Evolutionary conservation across 257 asterid genomes (phyloP), one percentile per base, ranked within the genome.

Genomic region (Solanum pinnatisectum): DNA sequence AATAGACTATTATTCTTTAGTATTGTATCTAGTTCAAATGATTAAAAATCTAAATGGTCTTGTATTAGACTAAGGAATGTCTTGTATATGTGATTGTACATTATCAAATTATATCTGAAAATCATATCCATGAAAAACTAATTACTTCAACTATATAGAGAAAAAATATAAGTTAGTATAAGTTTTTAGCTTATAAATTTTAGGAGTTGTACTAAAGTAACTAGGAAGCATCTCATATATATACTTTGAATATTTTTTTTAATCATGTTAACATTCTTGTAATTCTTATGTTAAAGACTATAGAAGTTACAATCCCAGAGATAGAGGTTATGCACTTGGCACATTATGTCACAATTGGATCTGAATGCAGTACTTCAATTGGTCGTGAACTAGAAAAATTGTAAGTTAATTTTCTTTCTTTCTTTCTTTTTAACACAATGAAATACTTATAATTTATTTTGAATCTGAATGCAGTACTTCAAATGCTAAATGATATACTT

Each of bases 301-400:
- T 94, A 71, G 95, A 96, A 71, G 97, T 95, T 88, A 96, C 98
- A 10, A 11, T 96, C 37, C 99, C 99, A 9, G 98, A 95, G 79
- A 92, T 96, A 60, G 99, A 96, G 91, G 97, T 23, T 76, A 95
- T 96, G 99, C 98, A 98, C 36, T 89, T 96, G 92, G 91, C 99
- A 30, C 99, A 96, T 93, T 96, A 95, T 78, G 3, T 90, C 79
- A 95, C 99, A 42, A 95, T 96, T 36, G 98, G 95, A 88, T 92
- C 99, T 3, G 99, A 96, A 86, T 95, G 98, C 49, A 96, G 88
- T 36, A 76, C 84, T 65, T 87, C 98, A 56, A 90, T 96, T 33
- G 90, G 94, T 10, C 25, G 83, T 86, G 86, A 94, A 90, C 91
- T 93, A 6, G 89, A 94, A 30, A 95, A 91, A 33, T 4, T 92